Evolutionary conservation across 2,329 filamentous ascomycete genomes (phyloP).

Genomic region (Diaporthe velutina): DNA sequence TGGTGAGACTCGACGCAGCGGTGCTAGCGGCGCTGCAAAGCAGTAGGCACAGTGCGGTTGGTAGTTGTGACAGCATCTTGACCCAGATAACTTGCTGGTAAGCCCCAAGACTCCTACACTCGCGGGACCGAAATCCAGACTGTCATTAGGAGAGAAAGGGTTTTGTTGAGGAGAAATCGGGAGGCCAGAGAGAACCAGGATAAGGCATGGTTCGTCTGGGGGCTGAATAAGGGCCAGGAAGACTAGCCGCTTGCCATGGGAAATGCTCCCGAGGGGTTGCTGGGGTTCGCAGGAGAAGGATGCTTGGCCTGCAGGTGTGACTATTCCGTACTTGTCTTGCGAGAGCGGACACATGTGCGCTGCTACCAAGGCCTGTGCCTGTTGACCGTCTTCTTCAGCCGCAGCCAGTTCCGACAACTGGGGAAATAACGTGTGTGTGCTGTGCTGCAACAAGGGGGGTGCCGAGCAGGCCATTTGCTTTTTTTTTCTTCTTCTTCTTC

Average conservation of each 20-base stretch:
- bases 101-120: constrained; percentile 4
- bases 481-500: neutral
- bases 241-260: neutral
- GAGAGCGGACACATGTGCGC: neutral
- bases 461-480: neutral
- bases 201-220: constrained; percentile 5
- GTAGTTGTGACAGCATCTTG: constrained; percentile 12
- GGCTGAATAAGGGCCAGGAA: neutral
- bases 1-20: constrained; percentile 14
- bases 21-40: neutral
- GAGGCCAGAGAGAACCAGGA: neutral
- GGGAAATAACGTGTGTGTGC: neutral
- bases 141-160: neutral
- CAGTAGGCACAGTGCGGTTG: constrained; percentile 18
- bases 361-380: neutral
- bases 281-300: neutral
- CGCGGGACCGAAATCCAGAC: neutral
- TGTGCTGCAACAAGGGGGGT: neutral
- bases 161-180: neutral
- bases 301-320: constrained; percentile 24
- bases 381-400: neutral
- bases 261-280: constrained; percentile 1
- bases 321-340: constrained; percentile 9
- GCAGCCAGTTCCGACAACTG: neutral
- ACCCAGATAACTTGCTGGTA: neutral